Percentiles rank a stretch among this genome's conserved stretches.
Evolutionary conservation across 2,329 filamentous ascomycete species (phyloP).

Genomic region (Botrytis sinoallii): DNA sequence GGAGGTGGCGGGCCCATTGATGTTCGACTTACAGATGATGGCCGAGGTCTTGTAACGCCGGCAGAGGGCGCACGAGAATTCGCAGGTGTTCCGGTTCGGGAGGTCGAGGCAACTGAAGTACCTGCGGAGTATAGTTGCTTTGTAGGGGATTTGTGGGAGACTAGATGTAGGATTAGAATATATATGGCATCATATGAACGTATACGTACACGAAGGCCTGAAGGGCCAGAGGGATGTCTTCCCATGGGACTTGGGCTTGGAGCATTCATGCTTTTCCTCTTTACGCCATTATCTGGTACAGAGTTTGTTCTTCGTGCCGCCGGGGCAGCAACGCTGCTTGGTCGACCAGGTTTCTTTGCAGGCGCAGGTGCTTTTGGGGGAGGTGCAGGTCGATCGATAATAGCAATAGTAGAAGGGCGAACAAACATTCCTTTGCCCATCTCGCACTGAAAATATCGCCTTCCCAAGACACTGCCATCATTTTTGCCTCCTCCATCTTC

Average conservation of each 20-base stretch:
- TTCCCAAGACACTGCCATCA: constrained; percentile 83
- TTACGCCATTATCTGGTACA: constrained; percentile 53
- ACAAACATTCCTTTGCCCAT: constrained; percentile 82
- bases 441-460: constrained; percentile 83
- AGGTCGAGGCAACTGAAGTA: constrained; percentile 54
- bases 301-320: constrained; percentile 43
- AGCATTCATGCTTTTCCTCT: constrained; percentile 67
- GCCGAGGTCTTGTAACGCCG: constrained; percentile 48
- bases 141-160: constrained; percentile 74
- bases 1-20: constrained; percentile 64
- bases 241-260: constrained; percentile 70
- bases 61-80: constrained; percentile 46
- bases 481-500: constrained; percentile 84
- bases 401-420: constrained; percentile 64
- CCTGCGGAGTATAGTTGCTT: constrained; percentile 60
- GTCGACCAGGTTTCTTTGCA: constrained; percentile 39
- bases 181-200: neutral
- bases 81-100: constrained; percentile 64
- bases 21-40: constrained; percentile 54
- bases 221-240: constrained; percentile 54
- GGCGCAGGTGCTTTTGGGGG: constrained; percentile 37
- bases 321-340: constrained; percentile 45
- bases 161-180: constrained; percentile 43
- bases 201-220: constrained; percentile 53
- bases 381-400: constrained; percentile 51